A percentile compares a stretch with the other conserved stretches of the same genome.
Conservation (phyloP, 2,329 filamentous ascomycete species). For the Septoria petroselini region DNA sequence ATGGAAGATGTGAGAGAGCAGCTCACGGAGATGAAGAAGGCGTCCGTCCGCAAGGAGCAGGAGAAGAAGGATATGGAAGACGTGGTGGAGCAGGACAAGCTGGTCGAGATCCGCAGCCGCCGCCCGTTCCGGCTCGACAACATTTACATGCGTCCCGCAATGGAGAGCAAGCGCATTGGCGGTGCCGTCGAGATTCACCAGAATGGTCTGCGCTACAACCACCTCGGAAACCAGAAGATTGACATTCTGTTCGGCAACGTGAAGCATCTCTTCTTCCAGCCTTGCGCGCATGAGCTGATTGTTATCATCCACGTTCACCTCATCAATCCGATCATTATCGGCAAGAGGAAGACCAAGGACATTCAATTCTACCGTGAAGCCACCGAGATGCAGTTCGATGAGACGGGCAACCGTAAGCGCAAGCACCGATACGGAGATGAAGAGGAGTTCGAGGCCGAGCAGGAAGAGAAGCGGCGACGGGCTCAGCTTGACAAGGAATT, state of each 20-base stretch:
- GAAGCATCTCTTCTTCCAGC: conserved; percentile 98
- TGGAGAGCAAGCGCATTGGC: conserved; percentile 95
- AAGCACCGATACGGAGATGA: conserved; percentile 98
- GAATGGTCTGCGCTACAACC: conserved; percentile 92
- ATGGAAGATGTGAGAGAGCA: conserved; percentile 88
- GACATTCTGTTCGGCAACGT: conserved; percentile 98
- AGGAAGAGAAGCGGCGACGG: conserved; percentile 87
- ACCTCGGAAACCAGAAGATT: conserved; percentile 77
- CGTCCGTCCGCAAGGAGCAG: conserved; percentile 85
- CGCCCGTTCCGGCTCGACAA: conserved; percentile 87
- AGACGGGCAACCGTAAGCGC: conserved; percentile 95
- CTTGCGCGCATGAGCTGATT: conserved; percentile 91
- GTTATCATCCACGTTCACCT: conserved; percentile 98
- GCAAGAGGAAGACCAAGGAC: conserved; percentile 98
- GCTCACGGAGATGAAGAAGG: conserved; percentile 95
- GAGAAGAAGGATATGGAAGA: conserved; percentile 99
- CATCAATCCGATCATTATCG: conserved; percentile 96
- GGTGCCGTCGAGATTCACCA: conserved; percentile 97
- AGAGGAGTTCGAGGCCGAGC: conserved; percentile 97
- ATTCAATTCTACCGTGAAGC: conserved; percentile 98
- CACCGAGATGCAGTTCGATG: conserved; percentile 97
- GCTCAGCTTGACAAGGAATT: conserved; percentile 94
- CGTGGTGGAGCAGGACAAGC: conserved; percentile 97
- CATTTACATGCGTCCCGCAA: conserved; percentile 89
- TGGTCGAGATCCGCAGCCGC: conserved; percentile 89